Evolutionary conservation across 352 stramenopile genomes (phyloP).

Genomic region (Globisporangium uncinulatum): DNA sequence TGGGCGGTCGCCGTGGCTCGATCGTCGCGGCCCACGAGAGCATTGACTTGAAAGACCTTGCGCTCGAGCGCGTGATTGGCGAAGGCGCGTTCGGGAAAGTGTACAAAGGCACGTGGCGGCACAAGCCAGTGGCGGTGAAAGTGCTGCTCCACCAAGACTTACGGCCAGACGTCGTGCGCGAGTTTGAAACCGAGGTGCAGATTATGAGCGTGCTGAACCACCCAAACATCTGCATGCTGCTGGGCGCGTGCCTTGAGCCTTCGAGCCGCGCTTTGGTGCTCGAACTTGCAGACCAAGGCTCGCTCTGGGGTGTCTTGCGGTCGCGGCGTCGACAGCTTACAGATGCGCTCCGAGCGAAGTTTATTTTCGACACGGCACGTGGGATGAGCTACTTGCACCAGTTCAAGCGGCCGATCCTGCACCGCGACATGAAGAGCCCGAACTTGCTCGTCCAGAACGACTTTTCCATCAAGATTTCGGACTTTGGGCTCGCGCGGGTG

Average conservation of each 20-base stretch:
- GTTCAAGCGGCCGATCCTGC: conserved; percentile 80
- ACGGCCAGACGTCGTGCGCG: conserved; percentile 73
- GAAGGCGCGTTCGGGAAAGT: conserved; percentile 83
- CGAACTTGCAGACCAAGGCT: conserved; percentile 74
- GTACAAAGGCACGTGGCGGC: conserved; percentile 62
- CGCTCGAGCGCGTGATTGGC: conserved; percentile 64
- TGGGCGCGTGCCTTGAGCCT: conserved; percentile 76
- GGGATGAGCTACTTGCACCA: conserved; percentile 88
- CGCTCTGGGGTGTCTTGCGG: conserved; percentile 81
- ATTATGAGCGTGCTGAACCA: conserved; percentile 89
- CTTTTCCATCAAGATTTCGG: conserved; percentile 83
- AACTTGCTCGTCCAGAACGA: conserved; percentile 74
- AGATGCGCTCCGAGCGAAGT: conserved; percentile 40
- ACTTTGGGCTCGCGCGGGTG: conserved; percentile 81
- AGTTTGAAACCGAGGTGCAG: conserved; percentile 86
- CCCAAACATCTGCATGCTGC: conserved; percentile 82
- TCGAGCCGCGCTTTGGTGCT: conserved; percentile 78
- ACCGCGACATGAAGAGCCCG: conserved; percentile 84
- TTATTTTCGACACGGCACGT: conserved; percentile 48
- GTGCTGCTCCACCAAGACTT: conserved; percentile 80
- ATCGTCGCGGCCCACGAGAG: conserved; percentile 36
- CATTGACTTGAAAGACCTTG: conserved; percentile 59
- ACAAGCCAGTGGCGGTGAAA: conserved; percentile 80
- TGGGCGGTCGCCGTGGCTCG: conserved; percentile 12
- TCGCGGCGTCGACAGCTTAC: conserved; percentile 27